Conservation (phyloP, 768 basidiomycete species). For the Termitomyces sp. region DNA sequence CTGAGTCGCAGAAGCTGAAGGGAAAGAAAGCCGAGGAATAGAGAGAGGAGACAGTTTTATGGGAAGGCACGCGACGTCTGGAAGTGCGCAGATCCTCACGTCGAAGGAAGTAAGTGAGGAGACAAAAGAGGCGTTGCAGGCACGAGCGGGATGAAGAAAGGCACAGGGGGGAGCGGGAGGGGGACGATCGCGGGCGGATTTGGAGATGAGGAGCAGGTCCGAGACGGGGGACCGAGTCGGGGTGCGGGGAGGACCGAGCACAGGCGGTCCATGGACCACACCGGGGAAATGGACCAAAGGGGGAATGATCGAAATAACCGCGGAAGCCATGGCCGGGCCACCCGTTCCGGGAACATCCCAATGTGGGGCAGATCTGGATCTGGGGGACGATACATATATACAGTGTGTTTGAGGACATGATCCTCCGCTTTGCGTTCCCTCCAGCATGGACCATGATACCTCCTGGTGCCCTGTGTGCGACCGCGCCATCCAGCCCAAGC, state of each 20-base stretch:
- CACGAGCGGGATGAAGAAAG: too few relatives aligned
- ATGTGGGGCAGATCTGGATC: constrained; percentile 15
- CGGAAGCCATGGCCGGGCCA: constrained; percentile 16
- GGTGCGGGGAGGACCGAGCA: background rate
- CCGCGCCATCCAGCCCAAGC: constrained; percentile 76
- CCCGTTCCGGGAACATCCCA: constrained; percentile 9
- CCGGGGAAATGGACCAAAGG: constrained; percentile 1
- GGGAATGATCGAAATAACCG: constrained; percentile 12
- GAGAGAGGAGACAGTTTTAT: background rate
- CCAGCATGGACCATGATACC: constrained; percentile 50
- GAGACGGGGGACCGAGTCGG: background rate
- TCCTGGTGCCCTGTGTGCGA: constrained; percentile 81
- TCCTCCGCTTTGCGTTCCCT: constrained; percentile 7
- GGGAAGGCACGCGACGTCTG: background rate
- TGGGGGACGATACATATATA: constrained; percentile 17
- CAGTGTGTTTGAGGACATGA: background rate
- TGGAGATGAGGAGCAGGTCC: background rate
- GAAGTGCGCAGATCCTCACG: constrained; percentile 1
- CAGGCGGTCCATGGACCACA: constrained; percentile 4
- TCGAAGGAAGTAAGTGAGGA: background rate
- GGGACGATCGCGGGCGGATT: background rate
- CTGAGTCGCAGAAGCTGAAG: background rate
- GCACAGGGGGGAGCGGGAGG: too few relatives aligned
- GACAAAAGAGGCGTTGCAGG: background rate
- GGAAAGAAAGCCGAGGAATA: background rate